Base-by-base conservation (phyloP, 2,329 filamentous ascomycete species). In the Sarocladium oryzae region DNA sequence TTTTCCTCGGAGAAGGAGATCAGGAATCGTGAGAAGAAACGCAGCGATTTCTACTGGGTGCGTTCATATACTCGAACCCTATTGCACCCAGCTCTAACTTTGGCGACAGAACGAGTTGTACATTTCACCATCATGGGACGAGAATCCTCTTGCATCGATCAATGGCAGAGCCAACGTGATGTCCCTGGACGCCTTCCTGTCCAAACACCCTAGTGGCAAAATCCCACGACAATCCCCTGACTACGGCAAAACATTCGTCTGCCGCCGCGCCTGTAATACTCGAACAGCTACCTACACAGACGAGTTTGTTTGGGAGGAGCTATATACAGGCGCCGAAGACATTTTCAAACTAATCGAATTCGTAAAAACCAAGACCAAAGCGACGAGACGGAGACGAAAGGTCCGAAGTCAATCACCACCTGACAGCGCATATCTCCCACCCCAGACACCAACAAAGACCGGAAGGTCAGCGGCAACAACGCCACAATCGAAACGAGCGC, bases 1-100 rank as follows among this genome's bases (percentile, higher is more conserved):
- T 96, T 99, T 64, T 90, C 88, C 0, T 89, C 88, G 0, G 88
- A 95, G 60, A 88, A 86, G 61, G 92, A 97, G 69, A 89, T 96
- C 54, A 81, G 85, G 24, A 93, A 88, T 60, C 86, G 85, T 63
- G 79, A 82, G 53, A 92, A 88, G 69, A 95, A 93, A 70, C 77
- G 89, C 61, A 78, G 74, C 11, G 93, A 99, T 68, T 89, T 82
- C 53, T 67, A 95, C 50, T 81, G 81, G 62, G 82, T 87, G 71
- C 53, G 70, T 60, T 21, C 24, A 13, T 7, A 7, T 7, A 30
- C 13, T 7, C 28, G 28, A 13, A 30, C 28, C 28, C 13, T 30
- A 7, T 7, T 30, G 28, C 13, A 13, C 6, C 9, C 33, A 4
- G 16, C 26, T 18, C 26, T 49, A 50, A 23, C 10, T 26, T 21